phyloP scores from a whole-genome alignment of 2,329 filamentous ascomycete species.

The Nakataea oryzae region DNA sequence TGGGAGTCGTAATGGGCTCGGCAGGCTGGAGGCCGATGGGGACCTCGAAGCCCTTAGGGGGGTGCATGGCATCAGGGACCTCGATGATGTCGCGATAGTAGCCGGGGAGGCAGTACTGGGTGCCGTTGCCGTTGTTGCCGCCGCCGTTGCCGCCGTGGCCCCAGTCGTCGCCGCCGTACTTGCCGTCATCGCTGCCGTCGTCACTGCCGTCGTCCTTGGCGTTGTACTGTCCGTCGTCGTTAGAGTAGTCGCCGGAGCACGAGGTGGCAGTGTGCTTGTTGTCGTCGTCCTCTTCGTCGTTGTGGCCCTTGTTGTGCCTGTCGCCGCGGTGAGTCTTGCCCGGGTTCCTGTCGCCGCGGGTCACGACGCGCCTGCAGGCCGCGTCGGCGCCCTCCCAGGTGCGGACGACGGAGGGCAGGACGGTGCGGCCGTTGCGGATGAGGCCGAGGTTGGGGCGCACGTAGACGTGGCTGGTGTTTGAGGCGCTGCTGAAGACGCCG shows the following conservation, averaged over 20 bases:
- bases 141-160: background rate
- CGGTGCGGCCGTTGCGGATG: conserved; percentile 13
- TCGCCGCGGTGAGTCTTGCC: too few species aligned
- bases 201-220: background rate
- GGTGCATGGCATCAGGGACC: conserved; percentile 17
- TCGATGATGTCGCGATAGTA: conserved; percentile 17
- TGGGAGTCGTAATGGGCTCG: background rate
- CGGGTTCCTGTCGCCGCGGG: background rate
- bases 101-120: conserved; percentile 4
- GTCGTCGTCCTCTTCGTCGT: too few species aligned
- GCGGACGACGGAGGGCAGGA: conserved; percentile 11
- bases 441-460: conserved; percentile 13
- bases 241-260: conserved; percentile 4
- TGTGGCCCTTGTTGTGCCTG: too few species aligned
- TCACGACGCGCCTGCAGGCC: background rate
- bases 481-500: conserved; percentile 15
- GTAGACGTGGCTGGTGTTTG: conserved; percentile 12
- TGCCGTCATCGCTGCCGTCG: background rate
- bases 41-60: conserved; percentile 11
- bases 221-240: background rate
- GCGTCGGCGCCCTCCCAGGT: conserved; percentile 9
- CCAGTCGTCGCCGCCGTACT: background rate
- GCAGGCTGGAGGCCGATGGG: background rate
- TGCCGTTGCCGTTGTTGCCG: background rate
- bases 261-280: conserved; percentile 32